Percentiles rank a stretch among this genome's conserved stretches.
Evolutionary conservation across 768 basidiomycete genomes (phyloP).

Genomic region (Boletus reticulatus): DNA sequence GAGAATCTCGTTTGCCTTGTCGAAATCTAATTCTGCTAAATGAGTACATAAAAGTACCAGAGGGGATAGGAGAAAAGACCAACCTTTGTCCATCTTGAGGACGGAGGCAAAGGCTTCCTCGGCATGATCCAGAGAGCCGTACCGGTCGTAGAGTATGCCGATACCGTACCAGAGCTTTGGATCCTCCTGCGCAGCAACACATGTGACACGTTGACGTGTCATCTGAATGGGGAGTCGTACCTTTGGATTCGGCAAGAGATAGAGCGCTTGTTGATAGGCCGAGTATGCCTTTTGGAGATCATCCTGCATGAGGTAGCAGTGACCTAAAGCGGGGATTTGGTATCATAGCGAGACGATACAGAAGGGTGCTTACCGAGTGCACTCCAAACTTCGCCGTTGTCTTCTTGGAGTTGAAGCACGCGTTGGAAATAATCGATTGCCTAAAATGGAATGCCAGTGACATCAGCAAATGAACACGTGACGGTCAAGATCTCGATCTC

Average conservation of each 20-base stretch:
- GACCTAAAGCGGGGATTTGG: conserved; percentile 48
- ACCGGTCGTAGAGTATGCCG: conserved; percentile 97
- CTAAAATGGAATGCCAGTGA: conserved; percentile 43
- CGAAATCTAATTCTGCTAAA: conserved; percentile 66
- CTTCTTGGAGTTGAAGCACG: conserved; percentile 84
- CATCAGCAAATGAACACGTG: conserved; percentile 32
- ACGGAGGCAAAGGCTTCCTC: conserved; percentile 98
- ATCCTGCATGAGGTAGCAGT: conserved; percentile 99
- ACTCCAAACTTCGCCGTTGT: conserved; percentile 99
- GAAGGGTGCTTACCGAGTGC: conserved; percentile 66
- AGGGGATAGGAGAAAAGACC: conserved; percentile 16
- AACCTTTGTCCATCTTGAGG: conserved; percentile 95
- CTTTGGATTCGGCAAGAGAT: conserved; percentile 93
- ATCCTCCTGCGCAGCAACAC: conserved; percentile 59
- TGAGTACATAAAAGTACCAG: conserved; percentile 25
- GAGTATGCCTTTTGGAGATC: conserved; percentile 98
- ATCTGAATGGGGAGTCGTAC: conserved; percentile 37
- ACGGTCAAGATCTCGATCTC: conserved; percentile 29
- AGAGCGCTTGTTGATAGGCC: conserved; percentile 97
- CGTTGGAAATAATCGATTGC: conserved; percentile 97
- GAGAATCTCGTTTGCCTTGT: conserved; percentile 98
- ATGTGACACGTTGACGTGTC: conserved; percentile 4
- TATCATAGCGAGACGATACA: conserved; percentile 15
- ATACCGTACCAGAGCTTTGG: conserved; percentile 99
- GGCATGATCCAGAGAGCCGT: conserved; percentile 96